These are phyloP conservation scores for Rhizopogon hawkerae DNA, from an alignment of 1,284 basidiomycete species.

Conservation along the genomic window DNA sequence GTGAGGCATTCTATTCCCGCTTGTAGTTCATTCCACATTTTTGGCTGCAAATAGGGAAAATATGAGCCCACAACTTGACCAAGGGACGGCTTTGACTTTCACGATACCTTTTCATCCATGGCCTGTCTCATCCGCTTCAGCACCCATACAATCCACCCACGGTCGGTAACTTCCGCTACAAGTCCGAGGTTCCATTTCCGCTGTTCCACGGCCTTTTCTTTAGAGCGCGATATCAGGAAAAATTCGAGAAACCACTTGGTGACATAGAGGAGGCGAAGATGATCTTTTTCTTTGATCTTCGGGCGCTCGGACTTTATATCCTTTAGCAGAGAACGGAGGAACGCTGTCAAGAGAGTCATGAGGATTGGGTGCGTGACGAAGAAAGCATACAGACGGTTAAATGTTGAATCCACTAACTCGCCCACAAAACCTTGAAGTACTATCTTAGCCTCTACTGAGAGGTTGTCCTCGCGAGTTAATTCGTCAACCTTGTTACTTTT, in stretches of 20 bases:
- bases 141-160: conserved; percentile 82
- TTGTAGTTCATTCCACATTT: conserved; percentile 87
- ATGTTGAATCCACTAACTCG: conserved; percentile 72
- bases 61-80: conserved; percentile 8
- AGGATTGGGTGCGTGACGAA: conserved; percentile 11
- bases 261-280: conserved; percentile 75
- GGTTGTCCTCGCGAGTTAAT: conserved; percentile 61
- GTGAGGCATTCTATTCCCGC: conserved; percentile 91
- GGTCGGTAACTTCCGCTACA: conserved; percentile 78
- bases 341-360: conserved; percentile 41
- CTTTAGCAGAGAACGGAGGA: conserved; percentile 76
- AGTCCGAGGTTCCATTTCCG: conserved; percentile 62
- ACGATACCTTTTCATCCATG: conserved; percentile 75
- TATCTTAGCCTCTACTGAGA: conserved; percentile 64
- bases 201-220: conserved; percentile 30
- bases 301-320: conserved; percentile 87
- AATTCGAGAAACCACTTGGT: conserved; percentile 87
- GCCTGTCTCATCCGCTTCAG: conserved; percentile 80
- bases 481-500: conserved; percentile 67
- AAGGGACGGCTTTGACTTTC: conserved; percentile 12
- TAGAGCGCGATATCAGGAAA: conserved; percentile 56
- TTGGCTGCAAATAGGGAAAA: conserved; percentile 48
- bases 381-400: conserved; percentile 63
- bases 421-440: conserved; percentile 62
- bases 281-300: conserved; percentile 86